Evolutionary conservation across 768 basidiomycete genomes (phyloP).

Genomic region (Suillus tomentosus): DNA sequence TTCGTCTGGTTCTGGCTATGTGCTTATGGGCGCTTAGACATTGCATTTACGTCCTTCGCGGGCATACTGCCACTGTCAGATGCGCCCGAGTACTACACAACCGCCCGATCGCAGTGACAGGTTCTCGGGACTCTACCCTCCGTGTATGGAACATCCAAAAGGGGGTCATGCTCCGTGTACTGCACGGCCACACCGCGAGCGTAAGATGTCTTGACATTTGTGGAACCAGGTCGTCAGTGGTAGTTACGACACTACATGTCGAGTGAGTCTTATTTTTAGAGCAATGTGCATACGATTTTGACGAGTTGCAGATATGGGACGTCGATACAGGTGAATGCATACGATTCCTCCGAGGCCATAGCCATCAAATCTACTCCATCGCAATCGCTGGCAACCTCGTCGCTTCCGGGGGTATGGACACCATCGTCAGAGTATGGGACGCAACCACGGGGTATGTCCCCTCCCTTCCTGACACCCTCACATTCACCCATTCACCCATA

Average conservation of each 20-base stretch:
- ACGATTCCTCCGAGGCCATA: conserved; percentile 79
- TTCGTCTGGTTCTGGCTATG: background rate
- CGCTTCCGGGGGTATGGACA: conserved; percentile 89
- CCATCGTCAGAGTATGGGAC: conserved; percentile 92
- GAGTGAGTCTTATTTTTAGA: conserved; percentile 48
- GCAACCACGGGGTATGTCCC: conserved; percentile 69
- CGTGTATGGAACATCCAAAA: conserved; percentile 93
- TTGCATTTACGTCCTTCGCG: conserved; percentile 77
- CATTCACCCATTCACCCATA: background rate
- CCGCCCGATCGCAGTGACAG: conserved; percentile 86
- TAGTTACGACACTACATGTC: conserved; percentile 88
- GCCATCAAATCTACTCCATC: conserved; percentile 87
- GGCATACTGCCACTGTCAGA: conserved; percentile 89
- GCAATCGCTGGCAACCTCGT: conserved; percentile 85
- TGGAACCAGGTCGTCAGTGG: conserved; percentile 83
- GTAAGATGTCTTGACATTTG: conserved; percentile 90
- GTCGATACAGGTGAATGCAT: conserved; percentile 87
- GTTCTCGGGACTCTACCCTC: conserved; percentile 83
- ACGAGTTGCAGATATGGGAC: conserved; percentile 71
- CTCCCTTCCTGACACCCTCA: conserved; percentile 10
- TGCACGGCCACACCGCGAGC: conserved; percentile 77
- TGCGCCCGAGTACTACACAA: conserved; percentile 88
- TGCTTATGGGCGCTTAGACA: conserved; percentile 37
- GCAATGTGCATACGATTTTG: conserved; percentile 3
- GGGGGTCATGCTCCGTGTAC: conserved; percentile 63